Evolutionary conservation across 305 asterid species (phyloP).

Genomic region (Solanum hybrid): DNA sequence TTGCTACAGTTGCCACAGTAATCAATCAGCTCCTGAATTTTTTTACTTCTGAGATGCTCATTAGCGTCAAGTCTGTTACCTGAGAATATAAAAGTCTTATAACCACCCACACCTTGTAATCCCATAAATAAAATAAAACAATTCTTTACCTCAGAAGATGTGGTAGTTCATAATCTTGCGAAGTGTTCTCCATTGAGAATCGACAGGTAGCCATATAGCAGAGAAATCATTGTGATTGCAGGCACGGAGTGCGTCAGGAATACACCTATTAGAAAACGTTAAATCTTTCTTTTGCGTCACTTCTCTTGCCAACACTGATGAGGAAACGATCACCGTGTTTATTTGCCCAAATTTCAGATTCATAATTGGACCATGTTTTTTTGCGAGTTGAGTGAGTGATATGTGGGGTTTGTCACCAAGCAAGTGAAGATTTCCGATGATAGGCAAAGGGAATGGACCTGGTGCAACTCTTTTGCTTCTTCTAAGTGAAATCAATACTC

Average conservation of each 20-base stretch:
- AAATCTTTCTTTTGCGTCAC: slow-evolving; percentile 6
- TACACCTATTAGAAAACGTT: not conserved
- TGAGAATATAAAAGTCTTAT: not conserved
- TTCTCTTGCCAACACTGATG: slow-evolving; percentile 5
- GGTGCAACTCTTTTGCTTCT: not conserved
- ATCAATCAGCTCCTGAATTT: not conserved
- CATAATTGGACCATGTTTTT: not conserved
- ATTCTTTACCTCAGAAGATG: not conserved
- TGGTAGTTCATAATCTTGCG: not conserved
- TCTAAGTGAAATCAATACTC: not conserved
- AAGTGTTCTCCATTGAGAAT: not conserved
- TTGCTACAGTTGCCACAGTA: not conserved
- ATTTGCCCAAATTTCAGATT: not conserved
- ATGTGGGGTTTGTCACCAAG: not conserved
- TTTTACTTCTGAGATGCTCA: not conserved
- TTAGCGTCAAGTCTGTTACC: not conserved
- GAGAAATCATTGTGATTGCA: not conserved
- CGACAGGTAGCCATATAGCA: not conserved
- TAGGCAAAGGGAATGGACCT: not conserved
- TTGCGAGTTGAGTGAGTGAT: not conserved
- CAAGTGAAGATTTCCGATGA: not conserved
- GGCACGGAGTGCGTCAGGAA: not conserved
- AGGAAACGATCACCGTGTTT: slow-evolving; percentile 2
- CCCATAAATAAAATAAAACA: not conserved
- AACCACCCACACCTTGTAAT: no score